Conservation (phyloP, 768 basidiomycete genomes). For the Sutorius australiensis region DNA sequence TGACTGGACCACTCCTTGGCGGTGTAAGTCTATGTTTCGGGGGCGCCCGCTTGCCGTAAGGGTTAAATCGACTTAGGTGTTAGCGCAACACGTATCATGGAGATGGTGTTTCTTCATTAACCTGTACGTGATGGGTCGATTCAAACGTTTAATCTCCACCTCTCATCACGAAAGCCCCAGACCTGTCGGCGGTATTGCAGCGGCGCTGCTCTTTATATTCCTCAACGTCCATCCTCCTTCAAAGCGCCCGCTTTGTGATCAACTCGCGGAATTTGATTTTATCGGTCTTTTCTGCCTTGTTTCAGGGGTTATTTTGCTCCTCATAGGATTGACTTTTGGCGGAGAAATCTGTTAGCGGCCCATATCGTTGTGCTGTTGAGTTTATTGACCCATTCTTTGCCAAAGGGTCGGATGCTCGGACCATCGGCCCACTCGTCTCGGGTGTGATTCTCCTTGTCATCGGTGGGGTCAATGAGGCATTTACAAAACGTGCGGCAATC, state of each 20-base stretch:
- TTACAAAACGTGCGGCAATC: slow-evolving; percentile 63
- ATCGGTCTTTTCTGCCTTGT: slow-evolving; percentile 62
- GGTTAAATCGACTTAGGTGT: slow-evolving; percentile 37
- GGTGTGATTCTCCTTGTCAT: slow-evolving; percentile 50
- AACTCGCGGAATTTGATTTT: slow-evolving; percentile 68
- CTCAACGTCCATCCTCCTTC: slow-evolving; percentile 71
- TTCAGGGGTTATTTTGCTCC: slow-evolving; percentile 56
- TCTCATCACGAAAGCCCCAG: slow-evolving; percentile 31
- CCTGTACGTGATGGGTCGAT: slow-evolving; percentile 39
- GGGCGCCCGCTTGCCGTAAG: fast-evolving
- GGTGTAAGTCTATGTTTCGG: slow-evolving; percentile 49
- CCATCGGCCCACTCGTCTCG: slow-evolving; percentile 54
- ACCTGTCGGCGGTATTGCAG: slow-evolving; percentile 67
- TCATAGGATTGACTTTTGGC: slow-evolving; percentile 72
- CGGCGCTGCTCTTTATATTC: slow-evolving; percentile 60
- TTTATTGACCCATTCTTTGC: neutral
- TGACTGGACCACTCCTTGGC: slow-evolving; percentile 73
- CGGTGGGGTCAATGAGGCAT: slow-evolving; percentile 53
- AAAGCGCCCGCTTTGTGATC: slow-evolving; percentile 52
- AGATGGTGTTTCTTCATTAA: slow-evolving; percentile 81
- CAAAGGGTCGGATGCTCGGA: slow-evolving; percentile 52
- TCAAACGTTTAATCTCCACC: neutral
- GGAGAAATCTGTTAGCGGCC: slow-evolving; percentile 55
- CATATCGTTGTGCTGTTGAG: neutral
- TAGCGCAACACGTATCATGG: slow-evolving; percentile 73